These are phyloP conservation scores for Populus hybrid DNA, from an alignment of 441 rosid genomes.

Conservation along the genomic window DNA sequence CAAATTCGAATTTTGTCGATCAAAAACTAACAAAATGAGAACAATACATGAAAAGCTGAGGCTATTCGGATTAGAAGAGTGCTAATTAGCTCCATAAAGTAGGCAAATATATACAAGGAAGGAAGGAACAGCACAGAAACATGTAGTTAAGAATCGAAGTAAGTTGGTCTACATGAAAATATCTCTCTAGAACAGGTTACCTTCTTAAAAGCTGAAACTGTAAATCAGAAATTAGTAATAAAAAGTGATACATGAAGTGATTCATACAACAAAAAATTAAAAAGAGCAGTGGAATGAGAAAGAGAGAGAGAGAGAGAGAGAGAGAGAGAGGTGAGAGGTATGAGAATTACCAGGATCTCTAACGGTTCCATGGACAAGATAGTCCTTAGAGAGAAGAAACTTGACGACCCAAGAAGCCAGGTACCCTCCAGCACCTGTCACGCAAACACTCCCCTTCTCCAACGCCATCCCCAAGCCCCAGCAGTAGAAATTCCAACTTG, in stretches of 20 bases:
- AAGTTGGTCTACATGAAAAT: neutral
- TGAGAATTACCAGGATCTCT: slow-evolving; percentile 33
- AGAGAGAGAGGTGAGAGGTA: neutral
- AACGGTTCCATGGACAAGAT: slow-evolving; percentile 46
- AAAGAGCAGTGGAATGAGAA: neutral
- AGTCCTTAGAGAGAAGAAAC: slow-evolving; percentile 42
- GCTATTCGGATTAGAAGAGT: neutral
- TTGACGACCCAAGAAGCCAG: slow-evolving; percentile 33
- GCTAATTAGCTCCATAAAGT: neutral
- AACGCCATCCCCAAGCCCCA: neutral
- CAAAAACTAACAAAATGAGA: neutral
- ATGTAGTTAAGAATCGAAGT: neutral
- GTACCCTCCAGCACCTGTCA: slow-evolving; percentile 43
- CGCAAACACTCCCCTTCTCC: slow-evolving; percentile 24
- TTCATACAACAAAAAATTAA: neutral
- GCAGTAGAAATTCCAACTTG: neutral
- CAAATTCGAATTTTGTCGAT: neutral
- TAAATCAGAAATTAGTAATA: neutral
- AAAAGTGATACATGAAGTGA: neutral
- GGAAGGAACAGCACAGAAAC: neutral
- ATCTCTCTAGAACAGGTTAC: neutral
- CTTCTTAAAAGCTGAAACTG: neutral
- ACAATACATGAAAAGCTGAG: neutral
- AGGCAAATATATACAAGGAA: neutral
- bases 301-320: no score